Percentiles rank a stretch among this genome's conserved stretches.
These are phyloP conservation scores for Neonectria neomacrospora DNA, from an alignment of 2,329 filamentous ascomycete genomes.

Conservation along the genomic window DNA sequence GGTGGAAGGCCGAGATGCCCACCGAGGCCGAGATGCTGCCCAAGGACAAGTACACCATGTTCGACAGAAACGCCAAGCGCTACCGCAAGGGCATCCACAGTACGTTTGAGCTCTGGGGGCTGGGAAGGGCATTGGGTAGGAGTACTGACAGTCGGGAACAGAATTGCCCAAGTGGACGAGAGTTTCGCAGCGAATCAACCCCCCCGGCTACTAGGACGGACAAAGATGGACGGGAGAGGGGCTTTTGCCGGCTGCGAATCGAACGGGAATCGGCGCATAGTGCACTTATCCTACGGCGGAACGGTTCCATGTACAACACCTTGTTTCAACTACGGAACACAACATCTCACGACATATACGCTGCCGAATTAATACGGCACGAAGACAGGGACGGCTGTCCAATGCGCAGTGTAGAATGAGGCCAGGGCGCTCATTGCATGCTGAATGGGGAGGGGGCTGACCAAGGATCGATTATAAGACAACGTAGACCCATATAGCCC, in stretches of 20 bases:
- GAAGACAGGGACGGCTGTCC: constrained; percentile 17
- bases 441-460: constrained; percentile 3
- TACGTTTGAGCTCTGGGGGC: constrained; percentile 60
- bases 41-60: constrained; percentile 97
- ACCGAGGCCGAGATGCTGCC: constrained; percentile 95
- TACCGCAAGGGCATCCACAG: constrained; percentile 98
- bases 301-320: constrained; percentile 46
- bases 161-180: constrained; percentile 94
- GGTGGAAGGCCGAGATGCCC: constrained; percentile 97
- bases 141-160: constrained; percentile 50
- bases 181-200: constrained; percentile 92
- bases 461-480: constrained; percentile 11
- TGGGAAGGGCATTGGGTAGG: neutral
- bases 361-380: constrained; percentile 22
- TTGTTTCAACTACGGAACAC: constrained; percentile 42
- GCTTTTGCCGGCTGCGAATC: constrained; percentile 24
- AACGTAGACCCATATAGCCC: constrained; percentile 20
- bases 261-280: constrained; percentile 38
- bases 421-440: constrained; percentile 23
- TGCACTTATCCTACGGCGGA: constrained; percentile 20
- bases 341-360: constrained; percentile 34
- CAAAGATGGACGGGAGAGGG: constrained; percentile 21
- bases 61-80: constrained; percentile 93
- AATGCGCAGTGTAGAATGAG: constrained; percentile 40
- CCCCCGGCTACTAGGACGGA: constrained; percentile 81